A percentile compares a stretch with the other conserved stretches of the same genome.
Evolutionary conservation across 176 grass and related monocot genomes (phyloP).

Genomic region (Themeda triandra): DNA sequence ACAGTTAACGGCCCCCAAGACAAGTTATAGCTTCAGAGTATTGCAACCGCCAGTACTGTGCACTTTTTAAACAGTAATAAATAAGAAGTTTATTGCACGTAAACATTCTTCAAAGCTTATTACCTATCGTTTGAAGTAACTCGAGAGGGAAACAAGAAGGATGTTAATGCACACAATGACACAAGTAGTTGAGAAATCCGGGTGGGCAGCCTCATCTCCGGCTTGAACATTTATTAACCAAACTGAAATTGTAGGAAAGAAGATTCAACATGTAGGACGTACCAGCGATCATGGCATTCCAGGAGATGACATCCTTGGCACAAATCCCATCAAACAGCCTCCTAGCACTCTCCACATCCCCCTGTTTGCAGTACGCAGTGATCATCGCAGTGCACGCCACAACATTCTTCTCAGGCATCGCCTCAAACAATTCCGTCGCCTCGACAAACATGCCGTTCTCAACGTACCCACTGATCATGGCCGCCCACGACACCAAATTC

Average conservation of each 20-base stretch:
- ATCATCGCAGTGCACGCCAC: constrained; percentile 64
- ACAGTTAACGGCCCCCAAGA: background rate
- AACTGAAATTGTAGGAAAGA: background rate
- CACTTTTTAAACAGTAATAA: background rate
- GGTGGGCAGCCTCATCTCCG: background rate
- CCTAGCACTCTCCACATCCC: constrained; percentile 57
- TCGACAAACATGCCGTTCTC: constrained; percentile 62
- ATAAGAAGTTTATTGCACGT: background rate
- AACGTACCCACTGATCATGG: constrained; percentile 70
- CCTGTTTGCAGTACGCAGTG: constrained; percentile 63
- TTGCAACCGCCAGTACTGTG: background rate
- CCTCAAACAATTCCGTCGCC: constrained; percentile 57
- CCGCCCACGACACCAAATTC: constrained; percentile 70
- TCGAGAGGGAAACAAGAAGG: too few species aligned
- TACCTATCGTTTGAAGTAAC: background rate
- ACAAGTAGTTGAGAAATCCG: background rate
- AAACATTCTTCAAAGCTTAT: background rate
- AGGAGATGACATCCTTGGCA: constrained; percentile 72
- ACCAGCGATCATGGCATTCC: constrained; percentile 83
- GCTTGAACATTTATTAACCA: background rate
- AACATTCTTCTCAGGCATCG: constrained; percentile 77
- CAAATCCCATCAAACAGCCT: constrained; percentile 63
- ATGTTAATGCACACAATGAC: too few species aligned
- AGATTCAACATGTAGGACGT: background rate
- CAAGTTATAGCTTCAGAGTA: background rate